Evolutionary conservation across 208 protist species (phyloP).

Genomic region (Wallacemonas rigidus): DNA sequence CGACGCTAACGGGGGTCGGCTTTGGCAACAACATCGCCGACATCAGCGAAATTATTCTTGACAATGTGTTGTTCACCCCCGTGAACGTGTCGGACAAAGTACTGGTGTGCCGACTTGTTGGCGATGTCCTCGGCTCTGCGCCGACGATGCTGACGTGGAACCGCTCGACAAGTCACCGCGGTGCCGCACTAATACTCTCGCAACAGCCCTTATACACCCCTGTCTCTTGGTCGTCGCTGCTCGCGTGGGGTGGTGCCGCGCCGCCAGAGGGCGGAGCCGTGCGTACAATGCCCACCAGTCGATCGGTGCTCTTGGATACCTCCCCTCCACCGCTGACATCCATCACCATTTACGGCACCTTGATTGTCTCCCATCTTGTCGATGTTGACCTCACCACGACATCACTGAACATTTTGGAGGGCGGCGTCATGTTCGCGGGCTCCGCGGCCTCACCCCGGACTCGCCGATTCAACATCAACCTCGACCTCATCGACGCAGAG

Average conservation of each 20-base stretch:
- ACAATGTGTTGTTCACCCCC: constrained; percentile 30
- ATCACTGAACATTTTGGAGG: constrained; percentile 25
- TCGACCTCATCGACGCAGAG: constrained; percentile 26
- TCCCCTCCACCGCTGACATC: constrained; percentile 32
- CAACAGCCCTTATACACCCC: constrained; percentile 39
- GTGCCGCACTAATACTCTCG: constrained; percentile 32
- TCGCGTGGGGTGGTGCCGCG: constrained; percentile 33
- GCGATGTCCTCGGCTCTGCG: constrained; percentile 22
- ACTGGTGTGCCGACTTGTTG: constrained; percentile 33
- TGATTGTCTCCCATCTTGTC: constrained; percentile 38
- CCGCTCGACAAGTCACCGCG: constrained; percentile 16
- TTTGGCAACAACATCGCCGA: constrained; percentile 33
- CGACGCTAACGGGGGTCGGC: constrained; percentile 28
- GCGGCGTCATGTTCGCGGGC: constrained; percentile 36
- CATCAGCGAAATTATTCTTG: constrained; percentile 29
- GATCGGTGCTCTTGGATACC: constrained; percentile 41
- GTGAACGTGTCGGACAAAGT: constrained; percentile 23
- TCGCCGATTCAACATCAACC: constrained; percentile 34
- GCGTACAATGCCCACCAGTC: constrained; percentile 26
- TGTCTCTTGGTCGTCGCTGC: constrained; percentile 47
- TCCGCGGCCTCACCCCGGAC: constrained; percentile 23
- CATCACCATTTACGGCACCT: constrained; percentile 35
- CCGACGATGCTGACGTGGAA: constrained; percentile 25
- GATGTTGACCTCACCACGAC: constrained; percentile 34
- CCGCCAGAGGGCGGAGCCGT: constrained; percentile 27